Base-by-base conservation (phyloP, 768 basidiomycete genomes). In the Pleurotus ostreatus region DNA sequence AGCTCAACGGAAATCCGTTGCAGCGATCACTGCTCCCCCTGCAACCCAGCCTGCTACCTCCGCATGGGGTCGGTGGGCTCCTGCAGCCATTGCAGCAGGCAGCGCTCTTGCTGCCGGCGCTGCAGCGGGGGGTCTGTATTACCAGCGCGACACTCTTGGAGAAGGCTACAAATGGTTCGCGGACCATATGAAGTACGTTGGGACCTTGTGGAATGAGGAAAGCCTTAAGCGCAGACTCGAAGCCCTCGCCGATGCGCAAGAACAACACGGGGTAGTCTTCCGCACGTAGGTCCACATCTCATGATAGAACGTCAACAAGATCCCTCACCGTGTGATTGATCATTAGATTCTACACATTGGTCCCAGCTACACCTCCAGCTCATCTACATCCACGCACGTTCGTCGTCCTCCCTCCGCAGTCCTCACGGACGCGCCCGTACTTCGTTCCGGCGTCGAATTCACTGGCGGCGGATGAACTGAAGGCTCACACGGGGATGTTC, bases 401-500 rank as follows among this genome's bases (percentile, higher is more conserved):
- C 68, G 79, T 88, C 38, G 76, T 92, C 38, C 75, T 94, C 2
- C 94, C 94, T 2, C 77, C 77, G 58, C 69, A 75, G 20, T 70
- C 73, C 25, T 74, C 81, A 15, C 74, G 74, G 20, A 69, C 77
- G 46, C 23, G 74, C 53, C 59, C 76, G 4, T 76, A 82, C 65
- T 96, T 92, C 65, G 59, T 79, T 11, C 79, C 86, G 15, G 80
- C 84, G 2, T 75, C 74, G 26, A 97, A 96, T 61, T 78, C 74
- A 3, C 66, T 86, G 22, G 88, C 86, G 0, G 58, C 76, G 20
- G 88, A 94, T 64, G 94, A 96, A 68, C 71, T 95, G 7, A 77
- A 86, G 57, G 94, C 92, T 5, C 94, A 98, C 66, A 90, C 83
- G 37, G 86, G 86, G 34, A 96, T 98, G 89, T 98, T 97, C 70